Evolutionary conservation across 2,329 filamentous ascomycete species (phyloP).

Genomic region (Daldinia sp.): DNA sequence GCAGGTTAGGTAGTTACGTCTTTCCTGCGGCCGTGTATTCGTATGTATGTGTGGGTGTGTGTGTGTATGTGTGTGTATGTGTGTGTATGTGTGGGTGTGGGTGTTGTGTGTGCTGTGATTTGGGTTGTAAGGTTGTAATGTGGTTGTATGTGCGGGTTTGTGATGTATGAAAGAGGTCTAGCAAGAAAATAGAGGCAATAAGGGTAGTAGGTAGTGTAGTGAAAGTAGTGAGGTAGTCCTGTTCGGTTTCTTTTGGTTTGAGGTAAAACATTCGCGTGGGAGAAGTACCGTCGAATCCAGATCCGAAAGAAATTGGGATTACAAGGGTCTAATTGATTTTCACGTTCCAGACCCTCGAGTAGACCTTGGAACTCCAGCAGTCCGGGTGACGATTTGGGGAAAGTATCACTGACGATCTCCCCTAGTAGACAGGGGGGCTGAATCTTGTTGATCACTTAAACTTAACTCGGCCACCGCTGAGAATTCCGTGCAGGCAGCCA

Average conservation of each 20-base stretch:
- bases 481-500: constrained; percentile 27
- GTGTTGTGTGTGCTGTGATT: no score
- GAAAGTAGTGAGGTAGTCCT: background rate
- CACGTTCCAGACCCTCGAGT: constrained; percentile 35
- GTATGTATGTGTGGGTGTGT: background rate
- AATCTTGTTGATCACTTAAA: constrained; percentile 37
- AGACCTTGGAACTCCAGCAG: constrained; percentile 33
- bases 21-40: background rate
- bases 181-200: no score
- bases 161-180: no score
- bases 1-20: no score
- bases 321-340: constrained; percentile 36
- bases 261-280: constrained; percentile 35
- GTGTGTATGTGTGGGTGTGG: no score
- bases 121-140: no score
- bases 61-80: no score
- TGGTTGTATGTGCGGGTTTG: no score
- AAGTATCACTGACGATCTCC: constrained; percentile 37
- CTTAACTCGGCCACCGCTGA: constrained; percentile 28
- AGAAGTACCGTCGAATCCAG: constrained; percentile 36
- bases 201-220: no score
- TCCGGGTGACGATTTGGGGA: constrained; percentile 36
- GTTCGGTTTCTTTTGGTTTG: constrained; percentile 21
- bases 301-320: constrained; percentile 39
- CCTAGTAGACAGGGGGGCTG: constrained; percentile 16